Evolutionary conservation across 179 eudicot genomes (phyloP).

Genomic region (Heliamphora pulchella): DNA sequence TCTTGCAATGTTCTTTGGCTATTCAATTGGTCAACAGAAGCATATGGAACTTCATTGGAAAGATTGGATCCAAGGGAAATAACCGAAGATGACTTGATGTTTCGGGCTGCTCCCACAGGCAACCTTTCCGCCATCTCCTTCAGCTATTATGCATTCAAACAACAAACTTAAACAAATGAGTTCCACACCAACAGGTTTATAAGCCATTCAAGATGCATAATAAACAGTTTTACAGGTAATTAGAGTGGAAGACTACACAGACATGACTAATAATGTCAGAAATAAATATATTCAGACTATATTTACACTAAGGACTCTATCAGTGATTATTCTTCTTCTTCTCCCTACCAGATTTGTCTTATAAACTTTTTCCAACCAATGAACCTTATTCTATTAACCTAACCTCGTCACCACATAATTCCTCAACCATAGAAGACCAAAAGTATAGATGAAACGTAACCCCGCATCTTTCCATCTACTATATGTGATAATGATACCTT

Average conservation of each 20-base stretch:
- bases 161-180: background rate
- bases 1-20: conserved; percentile 35
- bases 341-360: no score
- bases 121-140: conserved; percentile 90
- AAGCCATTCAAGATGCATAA: conserved; percentile 1
- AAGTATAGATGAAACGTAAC: no score
- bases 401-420: no score
- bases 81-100: conserved; percentile 43
- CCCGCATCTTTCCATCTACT: no score
- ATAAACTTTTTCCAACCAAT: no score
- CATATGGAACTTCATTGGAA: conserved; percentile 38
- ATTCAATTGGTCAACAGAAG: conserved; percentile 38
- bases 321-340: no score
- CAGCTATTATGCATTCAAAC: conserved; percentile 39
- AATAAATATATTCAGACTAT: background rate
- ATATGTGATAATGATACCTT: no score
- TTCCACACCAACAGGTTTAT: conserved; percentile 11
- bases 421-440: no score
- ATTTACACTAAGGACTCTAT: background rate
- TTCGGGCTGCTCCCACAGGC: conserved; percentile 70
- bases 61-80: conserved; percentile 37
- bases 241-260: background rate
- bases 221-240: background rate
- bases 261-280: background rate
- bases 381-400: no score